phyloP scores from a whole-genome alignment of 352 stramenopile species.

The Phytophthora litchii region DNA sequence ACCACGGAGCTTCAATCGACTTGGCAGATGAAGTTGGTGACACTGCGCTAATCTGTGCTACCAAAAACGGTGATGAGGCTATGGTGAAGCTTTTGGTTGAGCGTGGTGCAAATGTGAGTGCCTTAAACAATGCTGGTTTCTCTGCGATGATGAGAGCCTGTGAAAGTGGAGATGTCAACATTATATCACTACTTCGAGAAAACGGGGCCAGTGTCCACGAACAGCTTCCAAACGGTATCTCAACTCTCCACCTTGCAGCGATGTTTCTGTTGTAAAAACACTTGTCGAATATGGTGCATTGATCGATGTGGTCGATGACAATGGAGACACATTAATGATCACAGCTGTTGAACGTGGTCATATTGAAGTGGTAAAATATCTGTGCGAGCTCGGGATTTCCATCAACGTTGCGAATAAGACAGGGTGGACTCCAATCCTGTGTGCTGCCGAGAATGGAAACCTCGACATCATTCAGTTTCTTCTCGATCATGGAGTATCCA shows the following conservation, averaged over 20 bases:
- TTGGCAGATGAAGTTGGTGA: constrained; percentile 3
- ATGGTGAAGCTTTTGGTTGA: constrained; percentile 13
- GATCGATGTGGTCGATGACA: background rate
- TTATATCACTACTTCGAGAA: constrained; percentile 3
- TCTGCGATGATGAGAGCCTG: constrained; percentile 8
- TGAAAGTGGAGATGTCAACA: background rate
- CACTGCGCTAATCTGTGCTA: constrained; percentile 12
- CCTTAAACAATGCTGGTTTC: background rate
- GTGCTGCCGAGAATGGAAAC: background rate
- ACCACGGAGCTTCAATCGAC: constrained; percentile 4
- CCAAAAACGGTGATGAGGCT: background rate
- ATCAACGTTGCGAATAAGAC: background rate
- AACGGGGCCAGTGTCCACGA: constrained; percentile 5
- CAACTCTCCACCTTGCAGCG: constrained; percentile 7
- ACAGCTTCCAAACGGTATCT: constrained; percentile 8
- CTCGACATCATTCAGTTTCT: constrained; percentile 3
- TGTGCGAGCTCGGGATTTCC: background rate
- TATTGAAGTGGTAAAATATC: background rate
- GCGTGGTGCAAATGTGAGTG: background rate
- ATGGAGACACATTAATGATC: constrained; percentile 4
- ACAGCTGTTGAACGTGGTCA: background rate
- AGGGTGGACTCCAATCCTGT: background rate
- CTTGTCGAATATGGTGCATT: background rate
- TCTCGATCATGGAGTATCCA: constrained; percentile 1
- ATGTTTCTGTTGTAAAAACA: background rate